Base-by-base conservation (phyloP, 352 stramenopile genomes). In the Globisporangium splendens region DNA sequence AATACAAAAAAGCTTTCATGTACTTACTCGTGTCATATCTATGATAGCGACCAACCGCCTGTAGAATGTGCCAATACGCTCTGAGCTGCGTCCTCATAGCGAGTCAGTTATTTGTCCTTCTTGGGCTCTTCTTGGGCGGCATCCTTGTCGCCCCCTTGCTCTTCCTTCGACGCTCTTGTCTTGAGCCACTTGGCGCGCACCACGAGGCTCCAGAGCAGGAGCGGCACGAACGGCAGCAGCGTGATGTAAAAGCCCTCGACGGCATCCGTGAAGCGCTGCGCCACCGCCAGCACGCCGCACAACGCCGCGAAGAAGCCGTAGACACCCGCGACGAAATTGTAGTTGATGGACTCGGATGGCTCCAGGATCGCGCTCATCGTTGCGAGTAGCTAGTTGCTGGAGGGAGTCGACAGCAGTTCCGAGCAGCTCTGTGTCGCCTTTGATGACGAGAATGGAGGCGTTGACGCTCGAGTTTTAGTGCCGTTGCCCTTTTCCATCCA, bases 201-300 rank as follows among this genome's bases (percentile, higher is more conserved):
- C 54, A 89, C 65, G 52, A 94, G 68, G 46, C 82, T 91, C 87
- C 87, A 96, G 50, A 89, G 13, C 55, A 96, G 83, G 59, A 84
- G 93, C 48, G 86, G 87, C 39, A 86, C 39, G 60, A 95, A 95
- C 22, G 85, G 85, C 65, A 83, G 66, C 28, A 95, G 61, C 28
- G 93, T 83, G 61, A 96, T 80, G 79, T 89, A 95, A 60, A 93
- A 91, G 8, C 86, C 86, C 43, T 96, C 83, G 50, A 93, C 56
- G 18, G 83, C 67, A 46, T 73, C 46, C 28, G 79, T 77, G 73
- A 80, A 85, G 50, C 80, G 74, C 64, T 93, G 80, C 50, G 86
- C 54, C 44, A 72, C 71, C 20, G 74, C 63, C 24, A 96, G 75
- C 57, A 88, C 44, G 49, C 79, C 54, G 50, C 69, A 86, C 44